Evolutionary conservation across 352 stramenopile genomes (phyloP).

Genomic region (Phytophthora vignae): DNA sequence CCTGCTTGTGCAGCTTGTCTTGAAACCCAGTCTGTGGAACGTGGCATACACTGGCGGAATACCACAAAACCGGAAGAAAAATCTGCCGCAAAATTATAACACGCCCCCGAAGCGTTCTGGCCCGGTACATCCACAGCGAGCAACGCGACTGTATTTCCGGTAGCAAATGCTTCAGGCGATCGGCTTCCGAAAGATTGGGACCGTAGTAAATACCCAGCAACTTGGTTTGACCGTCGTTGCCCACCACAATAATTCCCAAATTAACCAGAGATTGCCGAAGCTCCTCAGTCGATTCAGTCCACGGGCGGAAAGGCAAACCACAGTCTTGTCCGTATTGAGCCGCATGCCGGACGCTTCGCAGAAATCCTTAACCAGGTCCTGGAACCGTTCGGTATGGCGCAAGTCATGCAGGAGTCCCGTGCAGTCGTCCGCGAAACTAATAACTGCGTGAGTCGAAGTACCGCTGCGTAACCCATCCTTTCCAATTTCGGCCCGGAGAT

Average conservation of each 20-base stretch:
- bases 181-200: not conserved
- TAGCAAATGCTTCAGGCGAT: not conserved
- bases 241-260: slow-evolving; percentile 2
- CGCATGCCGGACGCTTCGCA: slow-evolving; percentile 1
- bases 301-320: slow-evolving; percentile 12
- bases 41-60: slow-evolving; percentile 1
- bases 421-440: slow-evolving; percentile 22
- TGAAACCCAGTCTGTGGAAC: not conserved
- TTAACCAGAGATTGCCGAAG: not conserved
- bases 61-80: slow-evolving; percentile 6
- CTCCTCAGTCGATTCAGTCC: not conserved
- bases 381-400: not conserved
- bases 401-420: slow-evolving; percentile 14
- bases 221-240: not conserved
- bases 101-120: not conserved
- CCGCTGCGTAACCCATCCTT: not conserved
- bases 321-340: slow-evolving; percentile 23
- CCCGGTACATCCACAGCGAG: slow-evolving; percentile 6
- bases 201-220: slow-evolving; percentile 6
- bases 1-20: not conserved
- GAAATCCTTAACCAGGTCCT: slow-evolving; percentile 12
- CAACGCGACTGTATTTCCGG: not conserved
- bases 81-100: not conserved
- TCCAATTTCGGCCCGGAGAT: not conserved
- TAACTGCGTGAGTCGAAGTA: not conserved